Evolutionary conservation across 768 basidiomycete species (phyloP).

Genomic region (Pulveroboletus sp.): DNA sequence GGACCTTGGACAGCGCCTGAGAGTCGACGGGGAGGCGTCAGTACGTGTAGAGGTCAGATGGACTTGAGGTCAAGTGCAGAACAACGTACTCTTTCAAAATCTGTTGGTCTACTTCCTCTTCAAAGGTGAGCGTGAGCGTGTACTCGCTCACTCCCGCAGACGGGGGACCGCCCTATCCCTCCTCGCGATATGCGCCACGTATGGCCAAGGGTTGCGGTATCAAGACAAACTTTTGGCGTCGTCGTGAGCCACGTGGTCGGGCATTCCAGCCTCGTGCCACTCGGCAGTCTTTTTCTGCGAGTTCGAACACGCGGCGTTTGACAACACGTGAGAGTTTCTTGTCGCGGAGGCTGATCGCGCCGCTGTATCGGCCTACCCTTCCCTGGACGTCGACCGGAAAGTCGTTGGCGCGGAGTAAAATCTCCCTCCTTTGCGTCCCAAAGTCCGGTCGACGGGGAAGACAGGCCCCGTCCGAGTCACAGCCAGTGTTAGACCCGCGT

Average conservation of each 20-base stretch:
- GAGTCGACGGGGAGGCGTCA: conserved; percentile 57
- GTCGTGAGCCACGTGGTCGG: conserved; percentile 43
- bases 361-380: conserved; percentile 38
- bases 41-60: conserved; percentile 7
- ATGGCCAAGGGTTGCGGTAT: conserved; percentile 41
- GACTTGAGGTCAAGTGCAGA: conserved; percentile 21
- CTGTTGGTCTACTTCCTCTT: conserved; percentile 33
- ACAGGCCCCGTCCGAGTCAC: background rate
- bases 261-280: conserved; percentile 36
- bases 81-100: conserved; percentile 3
- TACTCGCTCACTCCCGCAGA: conserved; percentile 30
- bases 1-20: conserved; percentile 48
- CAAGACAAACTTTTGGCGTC: conserved; percentile 32
- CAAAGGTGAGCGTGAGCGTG: conserved; percentile 36
- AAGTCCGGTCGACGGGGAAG: conserved; percentile 45
- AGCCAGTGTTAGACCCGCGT: conserved; percentile 17
- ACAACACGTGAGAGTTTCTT: conserved; percentile 30
- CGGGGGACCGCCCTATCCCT: conserved; percentile 29
- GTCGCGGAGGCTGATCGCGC: conserved; percentile 23
- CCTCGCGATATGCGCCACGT: conserved; percentile 35
- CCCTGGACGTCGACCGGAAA: conserved; percentile 41
- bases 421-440: conserved; percentile 36
- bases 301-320: conserved; percentile 39
- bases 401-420: conserved; percentile 46
- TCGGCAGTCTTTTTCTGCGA: conserved; percentile 39